Evolutionary conservation across 345 rosid species (phyloP).

Genomic region (Pseudoturritis turrita): DNA sequence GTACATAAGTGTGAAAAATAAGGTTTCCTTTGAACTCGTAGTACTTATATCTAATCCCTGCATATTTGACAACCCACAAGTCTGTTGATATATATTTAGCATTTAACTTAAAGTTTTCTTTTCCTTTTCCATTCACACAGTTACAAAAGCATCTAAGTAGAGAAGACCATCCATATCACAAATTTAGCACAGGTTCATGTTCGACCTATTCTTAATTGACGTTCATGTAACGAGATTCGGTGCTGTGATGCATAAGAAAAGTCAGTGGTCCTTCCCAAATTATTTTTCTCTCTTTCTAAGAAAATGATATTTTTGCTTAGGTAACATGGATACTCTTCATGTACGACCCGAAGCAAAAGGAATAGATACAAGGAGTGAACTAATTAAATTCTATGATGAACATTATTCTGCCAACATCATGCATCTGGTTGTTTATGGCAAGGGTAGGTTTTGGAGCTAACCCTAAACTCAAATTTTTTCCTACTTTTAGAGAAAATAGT

Average conservation of each 20-base stretch:
- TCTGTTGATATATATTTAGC: not conserved
- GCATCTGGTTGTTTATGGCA: constrained; percentile 79
- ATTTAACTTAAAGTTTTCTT: not conserved
- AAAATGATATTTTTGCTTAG: constrained; percentile 32
- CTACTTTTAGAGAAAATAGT: not conserved
- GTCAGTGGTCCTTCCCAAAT: not conserved
- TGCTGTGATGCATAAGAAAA: not conserved
- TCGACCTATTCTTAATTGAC: not conserved
- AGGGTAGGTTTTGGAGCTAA: constrained; percentile 47
- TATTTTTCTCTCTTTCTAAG: not conserved
- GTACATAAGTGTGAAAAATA: too few relatives aligned
- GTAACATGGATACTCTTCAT: constrained; percentile 78
- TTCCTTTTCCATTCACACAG: constrained; percentile 35
- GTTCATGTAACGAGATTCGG: not conserved
- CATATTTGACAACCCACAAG: not conserved
- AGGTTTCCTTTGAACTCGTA: not conserved
- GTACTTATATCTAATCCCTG: not conserved
- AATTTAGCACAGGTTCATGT: constrained; percentile 68
- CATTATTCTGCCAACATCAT: constrained; percentile 88
- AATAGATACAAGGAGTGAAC: constrained; percentile 65
- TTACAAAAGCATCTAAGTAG: constrained; percentile 66
- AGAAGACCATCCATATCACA: constrained; percentile 79
- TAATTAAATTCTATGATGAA: constrained; percentile 68
- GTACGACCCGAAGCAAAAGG: constrained; percentile 72
- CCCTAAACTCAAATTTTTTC: not conserved